A percentile compares a stretch with the other conserved stretches of the same genome.
These are phyloP conservation scores for Populus euphratica DNA, from an alignment of 345 rosid genomes.

Conservation along the genomic window DNA sequence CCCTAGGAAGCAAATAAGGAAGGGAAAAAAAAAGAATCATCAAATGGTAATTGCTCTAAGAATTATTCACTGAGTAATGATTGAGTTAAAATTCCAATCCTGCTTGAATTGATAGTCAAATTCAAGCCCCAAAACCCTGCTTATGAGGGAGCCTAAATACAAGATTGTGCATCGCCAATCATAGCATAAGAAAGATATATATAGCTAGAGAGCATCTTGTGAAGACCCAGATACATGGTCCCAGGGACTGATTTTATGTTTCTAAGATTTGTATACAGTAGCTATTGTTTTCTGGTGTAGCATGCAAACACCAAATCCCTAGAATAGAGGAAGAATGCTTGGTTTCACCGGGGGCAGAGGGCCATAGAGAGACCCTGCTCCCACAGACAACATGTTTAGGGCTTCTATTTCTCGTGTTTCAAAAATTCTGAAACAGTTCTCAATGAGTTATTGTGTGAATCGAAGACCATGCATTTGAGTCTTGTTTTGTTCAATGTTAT, in stretches of 20 bases:
- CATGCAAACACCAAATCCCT: conserved; percentile 9
- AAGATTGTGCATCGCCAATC: too few relatives aligned
- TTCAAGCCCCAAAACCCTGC: neutral
- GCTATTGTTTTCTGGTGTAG: neutral
- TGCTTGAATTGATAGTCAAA: neutral
- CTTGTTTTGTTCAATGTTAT: neutral
- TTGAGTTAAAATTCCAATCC: neutral
- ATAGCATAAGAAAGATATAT: neutral
- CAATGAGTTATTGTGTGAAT: neutral
- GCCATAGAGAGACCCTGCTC: neutral
- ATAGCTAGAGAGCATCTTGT: neutral
- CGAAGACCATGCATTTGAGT: neutral
- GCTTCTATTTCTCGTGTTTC: conserved; percentile 10
- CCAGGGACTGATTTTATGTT: neutral
- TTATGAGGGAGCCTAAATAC: neutral
- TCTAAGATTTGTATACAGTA: neutral
- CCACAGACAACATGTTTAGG: neutral
- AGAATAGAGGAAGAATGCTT: conserved; percentile 1
- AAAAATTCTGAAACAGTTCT: neutral
- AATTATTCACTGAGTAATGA: neutral
- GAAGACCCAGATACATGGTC: neutral
- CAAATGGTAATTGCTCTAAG: neutral
- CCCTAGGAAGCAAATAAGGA: neutral
- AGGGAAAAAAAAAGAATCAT: too few relatives aligned
- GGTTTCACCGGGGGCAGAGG: neutral